Percentiles rank a stretch among this genome's conserved stretches.
Conservation (phyloP, 208 protist genomes). For the Acanthamoeba pearcei region DNA sequence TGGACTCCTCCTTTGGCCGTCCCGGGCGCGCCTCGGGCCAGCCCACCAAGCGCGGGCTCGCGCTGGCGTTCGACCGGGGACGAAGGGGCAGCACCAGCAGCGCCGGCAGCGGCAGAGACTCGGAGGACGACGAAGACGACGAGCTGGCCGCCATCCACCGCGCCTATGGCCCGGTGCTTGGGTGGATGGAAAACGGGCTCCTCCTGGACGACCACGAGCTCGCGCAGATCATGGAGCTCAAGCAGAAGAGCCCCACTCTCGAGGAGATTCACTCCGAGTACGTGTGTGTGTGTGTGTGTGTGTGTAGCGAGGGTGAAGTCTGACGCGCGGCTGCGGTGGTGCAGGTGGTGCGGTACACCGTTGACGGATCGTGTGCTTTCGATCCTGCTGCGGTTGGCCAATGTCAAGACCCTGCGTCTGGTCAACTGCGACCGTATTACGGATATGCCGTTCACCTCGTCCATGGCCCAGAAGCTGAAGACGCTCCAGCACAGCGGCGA, state of each 20-base stretch:
- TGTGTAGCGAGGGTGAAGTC: too few species aligned
- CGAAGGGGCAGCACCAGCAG: background rate
- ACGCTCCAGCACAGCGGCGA: conserved; percentile 15
- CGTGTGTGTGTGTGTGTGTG: background rate
- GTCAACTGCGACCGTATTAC: conserved; percentile 56
- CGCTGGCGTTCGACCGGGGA: background rate
- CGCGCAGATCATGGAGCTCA: conserved; percentile 59
- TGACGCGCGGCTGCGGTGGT: background rate
- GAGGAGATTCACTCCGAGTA: conserved; percentile 41
- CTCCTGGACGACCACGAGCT: conserved; percentile 60
- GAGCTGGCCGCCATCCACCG: conserved; percentile 11
- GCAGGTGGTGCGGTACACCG: conserved; percentile 24
- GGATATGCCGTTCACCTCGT: conserved; percentile 13
- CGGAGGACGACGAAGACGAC: background rate
- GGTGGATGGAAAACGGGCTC: conserved; percentile 49
- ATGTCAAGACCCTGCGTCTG: conserved; percentile 26
- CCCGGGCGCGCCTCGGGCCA: background rate
- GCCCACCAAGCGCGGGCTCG: background rate
- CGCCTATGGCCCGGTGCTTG: conserved; percentile 44
- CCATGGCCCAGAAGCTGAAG: background rate
- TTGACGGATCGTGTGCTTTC: conserved; percentile 43
- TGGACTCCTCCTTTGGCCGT: background rate
- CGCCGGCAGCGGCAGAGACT: background rate
- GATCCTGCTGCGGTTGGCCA: background rate
- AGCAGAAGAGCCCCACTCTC: conserved; percentile 15